Base-by-base conservation (phyloP, 345 rosid species). In the Firmiana major region DNA sequence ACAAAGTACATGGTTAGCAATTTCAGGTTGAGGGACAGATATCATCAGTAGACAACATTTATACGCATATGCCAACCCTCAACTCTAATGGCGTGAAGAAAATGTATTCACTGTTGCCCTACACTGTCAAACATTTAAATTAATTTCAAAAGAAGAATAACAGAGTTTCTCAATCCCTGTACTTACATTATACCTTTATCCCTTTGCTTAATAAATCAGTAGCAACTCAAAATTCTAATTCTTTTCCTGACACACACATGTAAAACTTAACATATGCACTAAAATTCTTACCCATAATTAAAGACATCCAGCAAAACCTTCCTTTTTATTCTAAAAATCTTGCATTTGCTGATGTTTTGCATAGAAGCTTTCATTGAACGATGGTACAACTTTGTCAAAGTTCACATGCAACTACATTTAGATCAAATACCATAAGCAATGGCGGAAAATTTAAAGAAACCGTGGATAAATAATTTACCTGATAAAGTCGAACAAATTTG, bases 401-500 rank as follows among this genome's bases (percentile, higher is more conserved):
- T 55, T 19, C 60, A 55, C 26, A 55, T 21, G 60, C 28, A 66
- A 66, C 40, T 17, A 13, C 24, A 43, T 24, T 43, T 68, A 24
- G 38, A 68, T 45, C 59, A 42, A 67, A 43, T 21, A 21, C 10
- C 5, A 45, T 19, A 45, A 1, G 4, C 1, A 22, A 24, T 68
- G 15, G 6, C 62, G 9, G 19, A 34, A 2, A 34, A 36, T 2
- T 5, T 5, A 67, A 48, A 31, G 12, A 34, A 43, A 73, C 1
- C 46, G 17, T 16, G 5, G 28, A 45, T 77, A 11, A 28, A 8
- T 40, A 38, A 60, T 21, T 10, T 72, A 90, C 99, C 97, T 96
- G 98, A 75, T 73, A 91, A 16, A 96, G 83, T 55, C 98, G 88
- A 80, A 87, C 94, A 76, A 86, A 90, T 38, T 90, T 93, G 43